Base-by-base conservation (phyloP, 495 filamentous ascomycete species). In the Pyrenula massariospora region DNA sequence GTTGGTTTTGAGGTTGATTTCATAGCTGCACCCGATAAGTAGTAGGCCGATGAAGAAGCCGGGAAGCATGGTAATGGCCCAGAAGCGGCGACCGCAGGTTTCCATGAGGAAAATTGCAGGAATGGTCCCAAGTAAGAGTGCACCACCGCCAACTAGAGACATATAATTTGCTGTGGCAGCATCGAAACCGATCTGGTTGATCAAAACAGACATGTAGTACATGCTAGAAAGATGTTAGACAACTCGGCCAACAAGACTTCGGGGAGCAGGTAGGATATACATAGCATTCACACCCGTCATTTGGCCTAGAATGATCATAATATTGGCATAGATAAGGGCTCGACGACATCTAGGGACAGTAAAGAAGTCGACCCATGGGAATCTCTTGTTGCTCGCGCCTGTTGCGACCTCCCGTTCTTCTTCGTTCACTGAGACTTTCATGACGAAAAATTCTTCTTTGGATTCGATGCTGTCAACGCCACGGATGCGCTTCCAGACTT, bases 71-170 rank as follows among this genome's bases (percentile, higher is more conserved):
- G 70, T 68, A 53, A 76, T 78, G 23, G 81, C 80, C 81, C 79
- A 83, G 71, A 81, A 82, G 8, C 79, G 76, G 21, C 80, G 77
- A 25, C 80, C 81, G 59, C 78, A 82, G 1, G 66, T 67, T 57
- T 84, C 79, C 79, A 84, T 84, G 59, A 77, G 76, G 57, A 83
- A 59, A 50, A 82, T 78, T 3, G 80, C 80, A 0, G 80, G 81
- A 54, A 83, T 76, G 12, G 79, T 77, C 23, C 79, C 79, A 23
- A 84, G 60, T 3, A 83, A 65, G 1, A 84, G 65, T 0, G 79
- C 65, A n/a, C 77, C 80, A 49, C 82, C 81, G 2, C 81, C 80
- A 15, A 84, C 81, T 1, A 85, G 70, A 3, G 78, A 81, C 81
- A 84, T 84, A 68, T 81, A 82, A 23, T 79, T 76, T 25, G 75